Evolutionary conservation across 495 filamentous ascomycete genomes (phyloP), one percentile per base, ranked within the genome.

Genomic region (Parathielavia appendiculata): DNA sequence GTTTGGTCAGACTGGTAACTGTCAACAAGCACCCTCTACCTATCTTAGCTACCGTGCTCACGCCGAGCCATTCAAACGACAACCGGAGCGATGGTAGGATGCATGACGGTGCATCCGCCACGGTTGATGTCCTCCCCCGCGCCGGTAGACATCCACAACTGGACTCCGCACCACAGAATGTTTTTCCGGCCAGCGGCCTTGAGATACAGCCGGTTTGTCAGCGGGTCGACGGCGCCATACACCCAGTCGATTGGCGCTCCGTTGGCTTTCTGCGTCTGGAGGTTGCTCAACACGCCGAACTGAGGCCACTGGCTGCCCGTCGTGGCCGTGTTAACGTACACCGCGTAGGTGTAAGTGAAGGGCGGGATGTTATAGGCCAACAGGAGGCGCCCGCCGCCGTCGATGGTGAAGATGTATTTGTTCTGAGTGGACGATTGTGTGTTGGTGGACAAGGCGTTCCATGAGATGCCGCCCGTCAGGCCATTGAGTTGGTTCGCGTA

Each of bases 121-220:
- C 52, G 52, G 39, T 54, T 45, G 16, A 54, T 54, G 13, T 56
- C 54, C 44, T 56, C 54, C 1, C 54, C 54, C 3, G n/a, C 17
- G 16, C 54, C 43, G 19, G n/a, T 7, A 12, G 41, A 47, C 54
- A 48, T 38, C 54, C 54, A 46, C 41, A 56, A 2, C 54, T 56
- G 54, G 17, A 13, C 10, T 16, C 54, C 54, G 23, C 54, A 56
- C 11, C 20, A 56, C 16, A 56, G 43, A 17, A 56, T 35, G 19
- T 56, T 56, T 30, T 45, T 56, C 10, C 54, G 26, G 13, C 54
- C 54, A 8, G 54, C 54, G 10, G 54, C 54, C 5, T 56, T 30
- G 26, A 30, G 26, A 30, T 30, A 30, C 26, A 30, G 26, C 26
- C 38, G 38, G 2, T 39, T 39, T n/a, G 38, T 39, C 11, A n/a